phyloP scores from a whole-genome alignment of 371 early-diverging fungal genomes.

The Lichtheimia ramosa region DNA sequence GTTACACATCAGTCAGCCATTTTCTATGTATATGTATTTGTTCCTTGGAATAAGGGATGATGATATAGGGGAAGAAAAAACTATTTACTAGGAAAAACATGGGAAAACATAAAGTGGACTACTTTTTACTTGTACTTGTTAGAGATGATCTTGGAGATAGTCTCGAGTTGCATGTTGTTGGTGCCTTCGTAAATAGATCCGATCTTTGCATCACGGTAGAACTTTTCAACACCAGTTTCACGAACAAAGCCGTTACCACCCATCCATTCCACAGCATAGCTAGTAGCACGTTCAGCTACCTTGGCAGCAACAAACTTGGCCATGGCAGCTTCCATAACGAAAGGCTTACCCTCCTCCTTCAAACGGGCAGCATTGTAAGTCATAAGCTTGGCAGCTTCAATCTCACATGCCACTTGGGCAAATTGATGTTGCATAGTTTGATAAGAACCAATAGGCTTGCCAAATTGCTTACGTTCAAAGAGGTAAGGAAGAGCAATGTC shows the following conservation, averaged over 20 bases:
- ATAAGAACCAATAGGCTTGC: constrained; percentile 83
- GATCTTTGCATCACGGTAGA: constrained; percentile 96
- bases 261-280: constrained; percentile 95
- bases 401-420: constrained; percentile 93
- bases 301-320: constrained; percentile 94
- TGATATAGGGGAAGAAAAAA: no score
- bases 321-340: constrained; percentile 97
- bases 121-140: constrained; percentile 61
- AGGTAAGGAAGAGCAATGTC: constrained; percentile 91
- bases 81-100: background rate
- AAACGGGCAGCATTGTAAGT: constrained; percentile 97
- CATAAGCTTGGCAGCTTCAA: constrained; percentile 94
- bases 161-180: constrained; percentile 95
- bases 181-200: constrained; percentile 87
- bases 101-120: background rate
- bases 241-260: constrained; percentile 98
- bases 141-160: constrained; percentile 89
- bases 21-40: no score
- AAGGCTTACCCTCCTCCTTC: constrained; percentile 89
- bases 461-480: constrained; percentile 96
- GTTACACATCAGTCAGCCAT: no score
- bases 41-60: no score
- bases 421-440: constrained; percentile 98
- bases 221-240: constrained; percentile 83
- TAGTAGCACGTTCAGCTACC: constrained; percentile 90